Evolutionary conservation across 139 green algal genomes (phyloP), one percentile per base, ranked within the genome.

Genomic region (Coelastrella sp.): DNA sequence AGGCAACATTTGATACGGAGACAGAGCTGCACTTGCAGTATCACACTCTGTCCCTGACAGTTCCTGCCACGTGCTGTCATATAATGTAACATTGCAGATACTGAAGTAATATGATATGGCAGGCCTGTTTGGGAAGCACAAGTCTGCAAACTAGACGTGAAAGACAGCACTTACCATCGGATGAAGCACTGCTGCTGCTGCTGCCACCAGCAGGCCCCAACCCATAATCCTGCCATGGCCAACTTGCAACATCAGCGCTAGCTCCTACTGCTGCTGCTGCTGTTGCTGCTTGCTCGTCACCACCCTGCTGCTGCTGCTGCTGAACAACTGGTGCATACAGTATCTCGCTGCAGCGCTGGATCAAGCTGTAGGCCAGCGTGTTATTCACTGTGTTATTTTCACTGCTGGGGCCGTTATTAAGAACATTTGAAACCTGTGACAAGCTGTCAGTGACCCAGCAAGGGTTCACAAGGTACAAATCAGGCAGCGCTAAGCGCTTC

Each of bases 221-320:
- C 16, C 81, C 81, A 22, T 76, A 66, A 5, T 64, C 22, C 61
- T 86, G 81, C 81, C 81, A 86, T 4, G 60, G 81, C 82, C 82
- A 88, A 32, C 13, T 64, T 22, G 23, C 11, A 14, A 79, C 58
- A 73, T 88, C 82, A 17, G 23, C 81, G 60, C 23, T 47, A 86
- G n/a, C 59, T 22, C 7, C 60, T 8, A 75, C 60, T 73, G 54
- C 80, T 77, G 14, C 10, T 77, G 71, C 71, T 77, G 71, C 58
- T 57, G 79, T 57, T 85, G 79, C 79, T 85, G 79, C 71, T 6
- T 8, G 64, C 8, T 73, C 64, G n/a, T n/a, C n/a, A n/a, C n/a
- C n/a, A n/a, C n/a, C 71, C 80, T 77, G 14, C 10, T 77, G 71
- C 71, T 77, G 71, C 58, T 57, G 79, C 79, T 85, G 79, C 79